Evolutionary conservation across 2,329 filamentous ascomycete genomes (phyloP).

Genomic region (Talaromyces funiculosus): DNA sequence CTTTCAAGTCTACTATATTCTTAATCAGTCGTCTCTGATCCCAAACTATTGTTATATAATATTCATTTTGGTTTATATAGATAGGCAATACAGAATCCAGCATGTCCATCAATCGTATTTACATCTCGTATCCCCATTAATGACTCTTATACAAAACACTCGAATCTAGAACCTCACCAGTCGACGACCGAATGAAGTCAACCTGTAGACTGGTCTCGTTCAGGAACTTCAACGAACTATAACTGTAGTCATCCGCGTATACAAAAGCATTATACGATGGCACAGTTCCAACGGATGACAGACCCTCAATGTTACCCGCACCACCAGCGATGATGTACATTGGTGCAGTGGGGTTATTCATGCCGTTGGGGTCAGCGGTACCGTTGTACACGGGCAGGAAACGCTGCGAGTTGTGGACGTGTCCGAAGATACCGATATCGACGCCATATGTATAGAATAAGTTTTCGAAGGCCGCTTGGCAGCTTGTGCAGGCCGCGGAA

Average conservation of each 20-base stretch:
- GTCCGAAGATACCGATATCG: slow-evolving; percentile 53
- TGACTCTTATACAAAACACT: slow-evolving; percentile 49
- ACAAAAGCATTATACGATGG: slow-evolving; percentile 35
- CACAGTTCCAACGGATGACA: slow-evolving; percentile 40
- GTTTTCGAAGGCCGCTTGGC: slow-evolving; percentile 50
- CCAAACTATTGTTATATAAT: no score
- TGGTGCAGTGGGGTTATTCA: slow-evolving; percentile 49
- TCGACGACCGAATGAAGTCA: slow-evolving; percentile 47
- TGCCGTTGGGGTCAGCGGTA: slow-evolving; percentile 39
- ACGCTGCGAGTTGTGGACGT: slow-evolving; percentile 55
- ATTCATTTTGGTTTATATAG: background rate
- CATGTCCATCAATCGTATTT: background rate
- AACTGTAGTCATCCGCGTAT: slow-evolving; percentile 43
- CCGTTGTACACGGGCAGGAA: slow-evolving; percentile 29
- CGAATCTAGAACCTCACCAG: slow-evolving; percentile 45
- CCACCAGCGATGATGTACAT: slow-evolving; percentile 55
- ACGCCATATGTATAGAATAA: slow-evolving; percentile 54
- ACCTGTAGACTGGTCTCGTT: slow-evolving; percentile 45
- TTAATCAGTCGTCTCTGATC: background rate
- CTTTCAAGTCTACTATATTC: no score
- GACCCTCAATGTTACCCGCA: slow-evolving; percentile 53
- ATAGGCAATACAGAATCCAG: background rate
- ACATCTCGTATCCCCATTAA: background rate
- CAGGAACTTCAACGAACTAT: slow-evolving; percentile 45
- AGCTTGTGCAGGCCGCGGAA: slow-evolving; percentile 38